phyloP scores from a whole-genome alignment of 192 early-diverging fungal genomes.

The Backusella sp. region DNA sequence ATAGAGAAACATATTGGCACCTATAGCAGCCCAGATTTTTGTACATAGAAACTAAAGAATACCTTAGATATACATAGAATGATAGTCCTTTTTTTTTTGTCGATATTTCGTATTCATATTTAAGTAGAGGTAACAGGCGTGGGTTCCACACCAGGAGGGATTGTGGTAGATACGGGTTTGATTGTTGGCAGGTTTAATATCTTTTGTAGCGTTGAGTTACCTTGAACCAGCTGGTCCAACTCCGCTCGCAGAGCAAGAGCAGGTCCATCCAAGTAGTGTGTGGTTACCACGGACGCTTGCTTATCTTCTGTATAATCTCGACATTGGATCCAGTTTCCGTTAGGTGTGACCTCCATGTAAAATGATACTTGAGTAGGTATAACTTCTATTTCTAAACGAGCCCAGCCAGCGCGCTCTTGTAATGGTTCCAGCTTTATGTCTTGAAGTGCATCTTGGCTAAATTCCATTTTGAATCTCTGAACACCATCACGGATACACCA shows the following conservation, averaged over 20 bases:
- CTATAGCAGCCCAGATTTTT: background rate
- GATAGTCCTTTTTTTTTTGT: conserved; percentile 4
- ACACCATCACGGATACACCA: conserved; percentile 63
- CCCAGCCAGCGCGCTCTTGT: conserved; percentile 27
- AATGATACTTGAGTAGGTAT: conserved; percentile 44
- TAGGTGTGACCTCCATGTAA: conserved; percentile 36
- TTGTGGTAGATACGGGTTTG: background rate
- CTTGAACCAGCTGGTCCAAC: background rate
- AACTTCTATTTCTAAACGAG: conserved; percentile 25
- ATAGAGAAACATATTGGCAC: background rate
- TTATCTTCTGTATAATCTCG: conserved; percentile 63
- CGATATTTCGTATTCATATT: background rate
- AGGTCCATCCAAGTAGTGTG: conserved; percentile 49
- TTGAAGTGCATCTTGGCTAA: conserved; percentile 52
- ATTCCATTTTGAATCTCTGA: conserved; percentile 40
- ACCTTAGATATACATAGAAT: conserved; percentile 6
- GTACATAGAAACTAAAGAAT: conserved; percentile 4
- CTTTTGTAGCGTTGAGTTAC: background rate
- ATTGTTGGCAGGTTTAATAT: background rate
- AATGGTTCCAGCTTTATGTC: conserved; percentile 39
- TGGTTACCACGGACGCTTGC: conserved; percentile 47
- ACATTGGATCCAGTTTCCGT: conserved; percentile 52
- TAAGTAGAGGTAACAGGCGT: background rate
- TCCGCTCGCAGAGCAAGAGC: conserved; percentile 21
- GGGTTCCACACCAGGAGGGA: background rate